Evolutionary conservation across 108 stramenopile genomes (phyloP).

Genomic region (Chaetoceros muelleri): DNA sequence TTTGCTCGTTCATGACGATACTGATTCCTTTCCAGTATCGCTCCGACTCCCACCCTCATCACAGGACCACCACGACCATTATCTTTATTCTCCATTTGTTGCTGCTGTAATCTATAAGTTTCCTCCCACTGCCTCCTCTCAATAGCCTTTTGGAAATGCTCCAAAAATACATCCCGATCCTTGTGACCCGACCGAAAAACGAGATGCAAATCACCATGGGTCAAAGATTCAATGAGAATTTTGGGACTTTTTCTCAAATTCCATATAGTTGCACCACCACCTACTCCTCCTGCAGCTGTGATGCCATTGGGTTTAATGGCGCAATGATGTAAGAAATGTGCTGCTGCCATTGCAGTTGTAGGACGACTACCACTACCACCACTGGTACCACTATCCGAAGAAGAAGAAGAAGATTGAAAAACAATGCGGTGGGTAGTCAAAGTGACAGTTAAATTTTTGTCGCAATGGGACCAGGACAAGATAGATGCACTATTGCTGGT

Average conservation of each 20-base stretch:
- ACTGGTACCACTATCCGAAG: too few relatives aligned
- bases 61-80: slow-evolving; percentile 2
- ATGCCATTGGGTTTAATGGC: slow-evolving; percentile 31
- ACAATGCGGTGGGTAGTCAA: slow-evolving; percentile 57
- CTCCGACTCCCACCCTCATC: slow-evolving; percentile 56
- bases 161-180: slow-evolving; percentile 52
- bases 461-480: slow-evolving; percentile 16
- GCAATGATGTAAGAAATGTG: slow-evolving; percentile 18
- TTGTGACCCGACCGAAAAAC: slow-evolving; percentile 34
- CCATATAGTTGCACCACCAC: slow-evolving; percentile 26
- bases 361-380: too few relatives aligned
- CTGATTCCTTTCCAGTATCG: slow-evolving; percentile 53
- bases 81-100: slow-evolving; percentile 9
- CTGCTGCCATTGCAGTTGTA: slow-evolving; percentile 20
- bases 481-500: slow-evolving; percentile 11
- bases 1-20: slow-evolving; percentile 48
- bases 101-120: slow-evolving; percentile 20
- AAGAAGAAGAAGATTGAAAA: slow-evolving; percentile 22
- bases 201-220: slow-evolving; percentile 50
- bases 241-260: slow-evolving; percentile 30
- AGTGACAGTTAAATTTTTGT: slow-evolving; percentile 7
- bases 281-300: slow-evolving; percentile 29
- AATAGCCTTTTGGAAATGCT: slow-evolving; percentile 34
- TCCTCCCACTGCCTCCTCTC: slow-evolving; percentile 57
- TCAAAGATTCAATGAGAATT: slow-evolving; percentile 31